Evolutionary conservation across 1,284 basidiomycete species (phyloP).

Genomic region (Naganishia albida): DNA sequence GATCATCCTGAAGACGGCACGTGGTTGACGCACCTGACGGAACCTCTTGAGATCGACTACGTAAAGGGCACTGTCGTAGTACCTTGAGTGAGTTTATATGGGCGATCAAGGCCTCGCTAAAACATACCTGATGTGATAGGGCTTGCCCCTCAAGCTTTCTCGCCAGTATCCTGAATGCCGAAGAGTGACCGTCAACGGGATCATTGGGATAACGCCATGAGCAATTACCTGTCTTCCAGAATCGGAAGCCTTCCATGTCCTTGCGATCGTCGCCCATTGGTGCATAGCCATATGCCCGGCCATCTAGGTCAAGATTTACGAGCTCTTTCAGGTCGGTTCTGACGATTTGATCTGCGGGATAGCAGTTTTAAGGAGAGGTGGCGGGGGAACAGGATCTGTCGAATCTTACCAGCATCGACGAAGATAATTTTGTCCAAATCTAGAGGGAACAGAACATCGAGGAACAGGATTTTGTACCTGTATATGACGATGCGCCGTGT

Average conservation of each 20-base stretch:
- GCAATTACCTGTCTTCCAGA: conserved; percentile 81
- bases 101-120: background rate
- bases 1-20: background rate
- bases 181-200: background rate
- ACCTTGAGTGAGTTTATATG: background rate
- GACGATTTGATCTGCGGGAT: conserved; percentile 78
- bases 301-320: conserved; percentile 84
- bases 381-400: background rate
- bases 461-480: conserved; percentile 93
- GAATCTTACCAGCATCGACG: conserved; percentile 71
- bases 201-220: conserved; percentile 29
- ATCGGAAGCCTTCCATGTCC: conserved; percentile 96
- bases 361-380: background rate
- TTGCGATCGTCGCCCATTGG: conserved; percentile 94
- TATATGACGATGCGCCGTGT: too few species aligned
- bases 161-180: conserved; percentile 70
- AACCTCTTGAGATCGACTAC: conserved; percentile 95
- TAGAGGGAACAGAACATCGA: conserved; percentile 97
- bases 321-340: conserved; percentile 91
- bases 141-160: conserved; percentile 73
- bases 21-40: conserved; percentile 63
- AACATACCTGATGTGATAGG: conserved; percentile 86
- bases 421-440: conserved; percentile 98
- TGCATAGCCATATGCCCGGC: conserved; percentile 89
- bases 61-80: conserved; percentile 75